Evolutionary conservation across 805 yeast species (phyloP).

Genomic region (Candida namnaoensis): DNA sequence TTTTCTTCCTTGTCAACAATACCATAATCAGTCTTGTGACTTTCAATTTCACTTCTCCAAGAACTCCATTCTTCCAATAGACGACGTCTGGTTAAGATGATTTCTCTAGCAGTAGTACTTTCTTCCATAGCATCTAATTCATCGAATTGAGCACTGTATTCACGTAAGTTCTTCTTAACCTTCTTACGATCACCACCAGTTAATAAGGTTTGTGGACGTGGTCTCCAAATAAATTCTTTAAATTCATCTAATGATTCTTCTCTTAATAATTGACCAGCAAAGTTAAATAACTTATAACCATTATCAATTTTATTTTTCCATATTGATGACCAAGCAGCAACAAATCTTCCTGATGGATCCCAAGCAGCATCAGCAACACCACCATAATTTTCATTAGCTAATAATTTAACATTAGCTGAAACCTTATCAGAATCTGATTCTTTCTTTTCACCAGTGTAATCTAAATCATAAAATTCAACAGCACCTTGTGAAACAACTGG

Average conservation of each 20-base stretch:
- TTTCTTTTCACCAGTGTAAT: slow-evolving; percentile 64
- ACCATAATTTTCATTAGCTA: slow-evolving; percentile 55
- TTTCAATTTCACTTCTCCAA: slow-evolving; percentile 55
- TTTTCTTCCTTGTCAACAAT: slow-evolving; percentile 33
- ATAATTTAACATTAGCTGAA: slow-evolving; percentile 19
- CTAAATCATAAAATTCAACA: slow-evolving; percentile 80
- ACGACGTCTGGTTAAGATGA: slow-evolving; percentile 76
- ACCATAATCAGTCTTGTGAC: slow-evolving; percentile 40
- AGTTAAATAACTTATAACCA: slow-evolving; percentile 83
- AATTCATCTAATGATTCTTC: slow-evolving; percentile 77
- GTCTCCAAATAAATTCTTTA: slow-evolving; percentile 93
- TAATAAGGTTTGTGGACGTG: slow-evolving; percentile 80
- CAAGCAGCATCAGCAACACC: slow-evolving; percentile 82
- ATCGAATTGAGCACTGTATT: slow-evolving; percentile 88
- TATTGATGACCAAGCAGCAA: slow-evolving; percentile 80
- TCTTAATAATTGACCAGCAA: slow-evolving; percentile 67
- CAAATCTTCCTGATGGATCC: slow-evolving; percentile 94
- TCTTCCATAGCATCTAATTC: slow-evolving; percentile 95
- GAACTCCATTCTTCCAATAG: slow-evolving; percentile 78
- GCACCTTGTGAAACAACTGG: slow-evolving; percentile 44
- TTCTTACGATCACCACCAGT: slow-evolving; percentile 76
- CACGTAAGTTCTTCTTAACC: slow-evolving; percentile 82
- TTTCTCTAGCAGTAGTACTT: slow-evolving; percentile 82
- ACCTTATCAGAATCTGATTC: slow-evolving; percentile 31
- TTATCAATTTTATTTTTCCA: slow-evolving; percentile 83